Conservation (phyloP, 1,139 yeast genomes). For the Blastobotrys raffinosifermentans region DNA sequence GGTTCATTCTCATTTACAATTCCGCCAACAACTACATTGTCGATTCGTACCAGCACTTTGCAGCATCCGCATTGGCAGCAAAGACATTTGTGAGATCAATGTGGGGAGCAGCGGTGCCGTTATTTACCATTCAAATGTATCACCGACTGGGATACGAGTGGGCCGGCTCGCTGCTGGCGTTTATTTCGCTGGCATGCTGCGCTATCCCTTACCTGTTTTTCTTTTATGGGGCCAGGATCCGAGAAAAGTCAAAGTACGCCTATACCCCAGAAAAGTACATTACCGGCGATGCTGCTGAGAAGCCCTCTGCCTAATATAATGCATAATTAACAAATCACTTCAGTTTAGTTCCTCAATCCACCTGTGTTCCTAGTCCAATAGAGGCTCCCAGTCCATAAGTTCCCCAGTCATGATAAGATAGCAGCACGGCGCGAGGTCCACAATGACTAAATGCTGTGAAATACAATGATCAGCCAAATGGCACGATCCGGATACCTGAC, state of each 20-base stretch:
- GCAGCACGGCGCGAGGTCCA: too few relatives aligned
- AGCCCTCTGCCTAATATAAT: too few relatives aligned
- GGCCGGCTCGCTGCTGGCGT: constrained; percentile 68
- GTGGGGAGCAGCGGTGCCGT: constrained; percentile 33
- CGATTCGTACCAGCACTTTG: constrained; percentile 56
- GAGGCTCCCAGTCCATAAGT: too few relatives aligned
- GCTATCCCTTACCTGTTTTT: constrained; percentile 63
- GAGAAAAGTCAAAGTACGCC: constrained; percentile 62
- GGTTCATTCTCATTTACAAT: constrained; percentile 52
- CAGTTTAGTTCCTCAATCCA: too few relatives aligned
- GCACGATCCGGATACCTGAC: too few relatives aligned
- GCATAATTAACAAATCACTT: too few relatives aligned
- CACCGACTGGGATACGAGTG: constrained; percentile 61
- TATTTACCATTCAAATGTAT: constrained; percentile 47
- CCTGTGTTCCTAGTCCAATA: too few relatives aligned
- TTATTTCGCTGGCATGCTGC: constrained; percentile 51
- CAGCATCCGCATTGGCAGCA: constrained; percentile 83
- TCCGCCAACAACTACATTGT: constrained; percentile 53
- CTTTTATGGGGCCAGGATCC: constrained; percentile 52
- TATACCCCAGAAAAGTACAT: not conserved
- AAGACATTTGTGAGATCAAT: constrained; percentile 49
- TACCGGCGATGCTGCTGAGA: too few relatives aligned
- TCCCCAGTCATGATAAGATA: too few relatives aligned
- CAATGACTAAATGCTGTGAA: too few relatives aligned
- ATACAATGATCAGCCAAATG: too few relatives aligned